Evolutionary conservation across 2,329 filamentous ascomycete genomes (phyloP).

Genomic region (Xylariales sp.): DNA sequence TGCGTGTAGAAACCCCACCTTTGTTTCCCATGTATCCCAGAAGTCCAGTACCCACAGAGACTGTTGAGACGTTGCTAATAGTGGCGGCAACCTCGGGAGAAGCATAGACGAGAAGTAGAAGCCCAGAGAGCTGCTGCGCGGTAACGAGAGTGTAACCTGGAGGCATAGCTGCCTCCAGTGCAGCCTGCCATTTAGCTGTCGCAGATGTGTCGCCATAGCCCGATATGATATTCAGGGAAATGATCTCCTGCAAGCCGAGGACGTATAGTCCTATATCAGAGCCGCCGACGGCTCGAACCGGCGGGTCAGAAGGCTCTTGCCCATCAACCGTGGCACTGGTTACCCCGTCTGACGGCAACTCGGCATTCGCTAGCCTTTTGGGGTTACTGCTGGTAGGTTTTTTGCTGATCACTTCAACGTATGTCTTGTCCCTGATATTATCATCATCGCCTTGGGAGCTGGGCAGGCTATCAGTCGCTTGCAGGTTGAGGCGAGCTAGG

Average conservation of each 20-base stretch:
- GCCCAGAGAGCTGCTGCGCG: slow-evolving; percentile 79
- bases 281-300: slow-evolving; percentile 45
- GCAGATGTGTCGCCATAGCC: slow-evolving; percentile 74
- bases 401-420: slow-evolving; percentile 12
- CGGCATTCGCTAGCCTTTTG: too few relatives aligned
- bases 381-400: slow-evolving; percentile 9
- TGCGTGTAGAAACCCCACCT: slow-evolving; percentile 75
- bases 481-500: slow-evolving; percentile 50
- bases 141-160: slow-evolving; percentile 71
- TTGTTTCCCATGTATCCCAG: slow-evolving; percentile 97
- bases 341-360: slow-evolving; percentile 6
- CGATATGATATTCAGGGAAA: slow-evolving; percentile 75
- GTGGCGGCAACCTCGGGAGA: slow-evolving; percentile 70
- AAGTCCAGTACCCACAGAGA: slow-evolving; percentile 81
- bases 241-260: slow-evolving; percentile 85
- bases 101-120: slow-evolving; percentile 82
- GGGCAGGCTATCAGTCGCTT: slow-evolving; percentile 32
- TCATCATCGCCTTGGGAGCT: slow-evolving; percentile 2
- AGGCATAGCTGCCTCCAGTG: slow-evolving; percentile 70
- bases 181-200: slow-evolving; percentile 75
- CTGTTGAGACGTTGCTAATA: slow-evolving; percentile 77
- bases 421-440: slow-evolving; percentile 17
- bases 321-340: slow-evolving; percentile 32
- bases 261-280: slow-evolving; percentile 85
- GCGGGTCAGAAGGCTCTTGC: slow-evolving; percentile 37